Evolutionary conservation across 2,329 filamentous ascomycete species (phyloP).

Genomic region (Huntiella savannae): DNA sequence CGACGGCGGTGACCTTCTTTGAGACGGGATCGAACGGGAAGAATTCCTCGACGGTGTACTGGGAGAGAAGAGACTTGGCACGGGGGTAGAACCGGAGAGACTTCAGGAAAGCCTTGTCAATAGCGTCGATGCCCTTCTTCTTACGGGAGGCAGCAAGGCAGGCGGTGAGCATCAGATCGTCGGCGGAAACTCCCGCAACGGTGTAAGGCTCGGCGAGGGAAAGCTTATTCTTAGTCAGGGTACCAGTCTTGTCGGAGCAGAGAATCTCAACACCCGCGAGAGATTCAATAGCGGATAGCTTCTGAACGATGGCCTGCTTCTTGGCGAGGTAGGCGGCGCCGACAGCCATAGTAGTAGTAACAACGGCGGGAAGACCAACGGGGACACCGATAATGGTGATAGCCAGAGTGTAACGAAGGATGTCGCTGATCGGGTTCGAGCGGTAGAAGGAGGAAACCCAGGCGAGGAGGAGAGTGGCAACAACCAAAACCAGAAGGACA

Average conservation of each 20-base stretch:
- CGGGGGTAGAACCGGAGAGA: constrained; percentile 63
- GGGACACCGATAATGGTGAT: constrained; percentile 86
- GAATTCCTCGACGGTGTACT: constrained; percentile 59
- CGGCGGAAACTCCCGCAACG: constrained; percentile 60
- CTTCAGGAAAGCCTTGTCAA: constrained; percentile 40
- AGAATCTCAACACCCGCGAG: no score
- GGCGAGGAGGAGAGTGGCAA: constrained; percentile 61
- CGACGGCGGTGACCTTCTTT: constrained; percentile 75
- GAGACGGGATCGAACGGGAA: constrained; percentile 41
- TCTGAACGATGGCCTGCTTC: no score
- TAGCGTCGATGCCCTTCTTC: no score
- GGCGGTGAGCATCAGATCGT: constrained; percentile 83
- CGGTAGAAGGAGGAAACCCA: constrained; percentile 87
- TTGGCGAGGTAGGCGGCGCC: constrained; percentile 40
- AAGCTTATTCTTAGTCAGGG: no score
- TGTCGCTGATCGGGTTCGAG: constrained; percentile 58
- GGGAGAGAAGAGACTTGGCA: constrained; percentile 60
- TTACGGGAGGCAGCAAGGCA: constrained; percentile 25
- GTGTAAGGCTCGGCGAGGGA: constrained; percentile 72
- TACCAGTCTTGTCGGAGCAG: no score
- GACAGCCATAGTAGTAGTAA: constrained; percentile 89
- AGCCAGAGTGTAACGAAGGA: constrained; percentile 68
- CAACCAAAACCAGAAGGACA: constrained; percentile 58
- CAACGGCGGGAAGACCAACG: constrained; percentile 80
- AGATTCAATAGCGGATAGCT: no score